Base-by-base conservation (phyloP, 257 asterid species). In the Solanum megistacrolobum region DNA sequence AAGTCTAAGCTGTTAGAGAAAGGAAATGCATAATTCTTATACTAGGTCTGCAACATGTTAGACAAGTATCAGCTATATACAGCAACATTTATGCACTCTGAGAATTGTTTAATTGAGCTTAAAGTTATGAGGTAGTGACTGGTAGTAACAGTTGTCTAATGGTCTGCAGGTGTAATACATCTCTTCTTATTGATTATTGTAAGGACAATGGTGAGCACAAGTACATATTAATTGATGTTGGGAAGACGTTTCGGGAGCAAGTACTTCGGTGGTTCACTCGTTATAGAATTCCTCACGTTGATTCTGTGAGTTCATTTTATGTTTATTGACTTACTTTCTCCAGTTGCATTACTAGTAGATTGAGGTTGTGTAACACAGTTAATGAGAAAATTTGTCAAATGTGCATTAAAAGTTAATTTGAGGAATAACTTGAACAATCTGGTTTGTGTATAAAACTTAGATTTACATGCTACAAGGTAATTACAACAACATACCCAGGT, bases 191-290 rank as follows among this genome's bases (percentile, higher is more conserved):
- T 84, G 98, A 97, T 91, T 97, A 96, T 90, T 93, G 84, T 85
- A 91, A 83, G 86, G 76, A 86, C 58, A 94, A 88, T 73, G 91
- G 93, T 55, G 93, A 89, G 18, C 99, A 94, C 91, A 97, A 94
- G 73, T 96, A 96, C 88, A 94, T 97, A 89, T 87, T 96, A 94
- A 95, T 97, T 74, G 99, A 97, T 90, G 98, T 92, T 83, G 99
- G 99, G 87, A 97, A 97, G 94, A 94, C 99, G 4, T 97, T 97
- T 88, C 87, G 99, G 92, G 99, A 97, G 91, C 98, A 96, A 94
- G 99, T 96, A 13, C 94, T 97, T 86, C 93, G 99, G 65, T 97
- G 99, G 99, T 97, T 97, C 94, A 93, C 99, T 83, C 88, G 84
- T 72, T 88, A 95, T 91, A 95, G 90, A 88, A 94, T 97, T 89